phyloP scores from a whole-genome alignment of 331 rosid species.

The Pyrus hybrid region DNA sequence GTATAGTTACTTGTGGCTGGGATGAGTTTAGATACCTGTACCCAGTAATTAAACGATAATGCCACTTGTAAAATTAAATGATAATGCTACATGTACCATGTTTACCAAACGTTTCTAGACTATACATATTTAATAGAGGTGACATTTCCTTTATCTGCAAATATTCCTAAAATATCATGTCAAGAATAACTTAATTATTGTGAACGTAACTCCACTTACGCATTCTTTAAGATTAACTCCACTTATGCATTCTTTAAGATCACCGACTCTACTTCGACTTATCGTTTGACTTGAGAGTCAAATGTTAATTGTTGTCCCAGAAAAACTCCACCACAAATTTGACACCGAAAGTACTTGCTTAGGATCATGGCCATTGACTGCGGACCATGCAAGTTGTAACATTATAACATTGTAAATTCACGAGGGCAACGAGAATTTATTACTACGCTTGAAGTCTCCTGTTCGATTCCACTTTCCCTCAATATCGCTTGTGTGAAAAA shows the following conservation, averaged over 20 bases:
- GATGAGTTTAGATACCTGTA: neutral
- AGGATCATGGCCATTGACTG: neutral
- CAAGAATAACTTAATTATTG: no score
- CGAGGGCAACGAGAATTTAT: neutral
- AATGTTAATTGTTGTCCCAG: no score
- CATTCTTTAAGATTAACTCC: no score
- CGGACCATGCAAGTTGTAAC: no score
- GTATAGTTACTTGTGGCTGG: neutral
- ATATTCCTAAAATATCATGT: no score
- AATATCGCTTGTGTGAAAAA: neutral
- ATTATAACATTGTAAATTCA: neutral
- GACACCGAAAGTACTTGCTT: neutral
- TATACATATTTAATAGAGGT: neutral
- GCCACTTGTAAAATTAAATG: neutral
- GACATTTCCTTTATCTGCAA: no score
- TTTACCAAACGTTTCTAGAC: neutral
- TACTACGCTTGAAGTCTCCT: neutral
- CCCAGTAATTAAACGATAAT: neutral
- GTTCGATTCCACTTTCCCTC: neutral
- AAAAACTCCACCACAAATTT: neutral
- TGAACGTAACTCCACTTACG: neutral
- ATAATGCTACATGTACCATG: no score
- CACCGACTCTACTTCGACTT: neutral
- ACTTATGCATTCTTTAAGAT: neutral
- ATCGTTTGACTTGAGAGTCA: neutral